phyloP scores from a whole-genome alignment of 176 grass and related monocot species.

The Oryza brachyantha region DNA sequence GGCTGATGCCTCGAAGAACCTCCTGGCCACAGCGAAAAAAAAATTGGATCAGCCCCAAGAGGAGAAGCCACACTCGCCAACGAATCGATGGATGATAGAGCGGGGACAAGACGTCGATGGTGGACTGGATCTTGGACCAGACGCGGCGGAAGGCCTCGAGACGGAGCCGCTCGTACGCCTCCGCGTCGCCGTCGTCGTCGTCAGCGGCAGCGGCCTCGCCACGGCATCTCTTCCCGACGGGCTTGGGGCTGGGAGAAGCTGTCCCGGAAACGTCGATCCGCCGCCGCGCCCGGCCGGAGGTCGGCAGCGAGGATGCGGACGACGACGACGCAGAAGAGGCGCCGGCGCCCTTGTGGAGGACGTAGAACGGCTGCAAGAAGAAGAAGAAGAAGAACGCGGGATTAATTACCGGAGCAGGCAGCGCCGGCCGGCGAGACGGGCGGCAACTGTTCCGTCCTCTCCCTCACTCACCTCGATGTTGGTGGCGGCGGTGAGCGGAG shows the following conservation, averaged over 20 bases:
- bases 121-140: conserved; percentile 81
- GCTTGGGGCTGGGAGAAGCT: conserved; percentile 39
- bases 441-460: no score
- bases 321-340: not conserved
- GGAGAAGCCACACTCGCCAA: not conserved
- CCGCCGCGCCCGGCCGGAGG: not conserved
- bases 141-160: conserved; percentile 60
- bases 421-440: not conserved
- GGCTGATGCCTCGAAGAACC: conserved; percentile 68
- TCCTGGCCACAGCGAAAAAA: conserved; percentile 37
- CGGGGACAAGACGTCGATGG: conserved; percentile 47
- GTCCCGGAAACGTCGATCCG: conserved; percentile 22
- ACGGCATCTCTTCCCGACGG: conserved; percentile 38
- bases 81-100: not conserved
- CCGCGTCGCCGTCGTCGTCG: not conserved
- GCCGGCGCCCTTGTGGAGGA: conserved; percentile 54
- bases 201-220: not conserved
- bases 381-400: not conserved
- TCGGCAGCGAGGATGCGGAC: not conserved
- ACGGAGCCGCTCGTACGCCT: conserved; percentile 46
- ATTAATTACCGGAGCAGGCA: not conserved
- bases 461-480: conserved; percentile 36
- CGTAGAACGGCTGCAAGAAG: conserved; percentile 66
- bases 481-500: conserved; percentile 27
- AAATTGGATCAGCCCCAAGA: not conserved